Conservation (phyloP, 345 rosid genomes). For the Populus pruinosa region DNA sequence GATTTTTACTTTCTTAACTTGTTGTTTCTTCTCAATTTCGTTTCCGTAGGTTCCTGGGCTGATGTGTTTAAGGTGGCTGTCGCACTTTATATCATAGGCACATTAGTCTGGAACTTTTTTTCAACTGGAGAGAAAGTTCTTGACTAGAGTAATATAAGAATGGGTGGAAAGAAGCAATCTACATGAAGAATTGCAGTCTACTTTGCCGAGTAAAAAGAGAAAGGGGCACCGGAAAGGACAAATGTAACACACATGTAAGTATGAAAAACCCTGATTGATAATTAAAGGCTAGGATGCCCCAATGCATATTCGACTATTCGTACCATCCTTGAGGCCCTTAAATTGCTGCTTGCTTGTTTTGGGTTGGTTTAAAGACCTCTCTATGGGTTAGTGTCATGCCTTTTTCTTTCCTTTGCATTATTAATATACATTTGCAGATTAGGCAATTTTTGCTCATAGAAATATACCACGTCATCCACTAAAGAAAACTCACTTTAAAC, state of each 20-base stretch:
- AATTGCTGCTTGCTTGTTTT: constrained; percentile 17
- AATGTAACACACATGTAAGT: background rate
- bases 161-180: background rate
- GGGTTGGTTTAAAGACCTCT: constrained; percentile 11
- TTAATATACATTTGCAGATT: background rate
- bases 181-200: constrained; percentile 1
- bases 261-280: constrained; percentile 3
- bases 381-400: background rate
- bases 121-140: constrained; percentile 85
- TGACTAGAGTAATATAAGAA: constrained; percentile 39
- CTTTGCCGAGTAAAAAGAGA: constrained; percentile 8
- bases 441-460: background rate
- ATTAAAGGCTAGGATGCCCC: constrained; percentile 9
- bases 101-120: constrained; percentile 84
- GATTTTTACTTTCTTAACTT: background rate
- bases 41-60: constrained; percentile 81
- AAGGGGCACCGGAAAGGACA: background rate
- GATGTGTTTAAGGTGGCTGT: constrained; percentile 92
- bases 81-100: constrained; percentile 71
- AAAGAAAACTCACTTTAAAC: background rate
- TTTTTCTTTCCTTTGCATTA: constrained; percentile 2
- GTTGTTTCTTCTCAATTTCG: background rate
- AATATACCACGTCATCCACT: background rate
- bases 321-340: constrained; percentile 6
- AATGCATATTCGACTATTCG: background rate